phyloP scores from a whole-genome alignment of 106 monocot species.

The Chionographis japonica region DNA sequence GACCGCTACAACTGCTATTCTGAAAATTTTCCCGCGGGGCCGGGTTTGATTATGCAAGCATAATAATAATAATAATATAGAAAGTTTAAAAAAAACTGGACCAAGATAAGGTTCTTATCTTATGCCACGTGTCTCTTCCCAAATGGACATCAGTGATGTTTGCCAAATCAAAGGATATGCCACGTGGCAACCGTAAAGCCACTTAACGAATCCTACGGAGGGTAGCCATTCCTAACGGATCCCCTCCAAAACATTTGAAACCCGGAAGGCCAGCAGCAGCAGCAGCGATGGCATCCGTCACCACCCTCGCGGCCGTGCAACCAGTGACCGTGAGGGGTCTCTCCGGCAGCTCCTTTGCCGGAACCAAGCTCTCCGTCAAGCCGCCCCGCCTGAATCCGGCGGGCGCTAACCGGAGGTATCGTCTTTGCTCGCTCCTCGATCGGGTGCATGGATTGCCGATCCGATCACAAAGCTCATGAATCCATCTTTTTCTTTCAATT shows the following conservation, averaged over 20 bases:
- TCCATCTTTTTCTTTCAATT: not conserved
- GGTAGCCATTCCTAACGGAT: too few relatives aligned
- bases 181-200: conserved; percentile 18
- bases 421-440: not conserved
- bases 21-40: too few relatives aligned
- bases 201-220: not conserved
- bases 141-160: too few relatives aligned
- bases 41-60: too few relatives aligned
- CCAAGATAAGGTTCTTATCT: too few relatives aligned
- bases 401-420: conserved; percentile 24
- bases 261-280: not conserved
- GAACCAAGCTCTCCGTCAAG: conserved; percentile 36
- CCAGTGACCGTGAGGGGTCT: conserved; percentile 44
- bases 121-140: too few relatives aligned
- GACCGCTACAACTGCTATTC: too few relatives aligned
- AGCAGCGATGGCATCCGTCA: conserved; percentile 43
- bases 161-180: not conserved
- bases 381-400: conserved; percentile 7
- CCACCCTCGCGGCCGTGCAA: conserved; percentile 28
- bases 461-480: not conserved
- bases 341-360: conserved; percentile 42
- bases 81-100: too few relatives aligned
- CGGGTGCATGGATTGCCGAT: too few relatives aligned
- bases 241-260: conserved; percentile 16
- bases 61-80: too few relatives aligned